Percentiles rank a stretch among this genome's conserved stretches.
Evolutionary conservation across 2,329 filamentous ascomycete species (phyloP).

Genomic region (Diaporthe ampelina): DNA sequence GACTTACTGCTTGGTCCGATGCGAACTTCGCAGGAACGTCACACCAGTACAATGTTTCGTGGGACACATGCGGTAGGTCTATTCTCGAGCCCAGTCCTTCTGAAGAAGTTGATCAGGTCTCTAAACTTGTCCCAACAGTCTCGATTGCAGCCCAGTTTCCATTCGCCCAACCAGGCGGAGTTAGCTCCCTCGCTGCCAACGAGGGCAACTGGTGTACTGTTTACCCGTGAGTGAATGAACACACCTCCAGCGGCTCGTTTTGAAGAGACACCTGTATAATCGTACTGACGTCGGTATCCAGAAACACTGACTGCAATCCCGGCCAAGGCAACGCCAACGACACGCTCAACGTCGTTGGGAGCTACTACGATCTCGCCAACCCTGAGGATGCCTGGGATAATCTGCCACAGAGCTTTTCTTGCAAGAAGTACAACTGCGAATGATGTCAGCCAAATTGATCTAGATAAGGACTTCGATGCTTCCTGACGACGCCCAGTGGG

Average conservation of each 20-base stretch:
- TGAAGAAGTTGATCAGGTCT: not conserved
- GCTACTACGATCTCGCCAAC: constrained; percentile 38
- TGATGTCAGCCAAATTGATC: not conserved
- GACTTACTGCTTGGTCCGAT: constrained; percentile 36
- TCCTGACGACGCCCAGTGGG: not conserved
- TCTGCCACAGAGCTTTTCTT: constrained; percentile 37
- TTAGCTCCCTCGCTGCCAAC: constrained; percentile 35
- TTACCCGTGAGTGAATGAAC: constrained; percentile 24
- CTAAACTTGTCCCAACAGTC: not conserved
- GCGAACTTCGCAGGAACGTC: constrained; percentile 36
- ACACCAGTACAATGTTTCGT: constrained; percentile 37
- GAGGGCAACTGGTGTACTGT: constrained; percentile 36
- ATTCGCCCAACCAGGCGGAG: constrained; percentile 20
- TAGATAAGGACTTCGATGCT: fast-evolving
- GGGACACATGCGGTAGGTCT: constrained; percentile 36
- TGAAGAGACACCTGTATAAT: fast-evolving
- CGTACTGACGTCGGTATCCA: not conserved
- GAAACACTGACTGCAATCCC: constrained; percentile 34
- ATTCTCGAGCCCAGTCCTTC: fast-evolving
- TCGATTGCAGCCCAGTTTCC: constrained; percentile 39
- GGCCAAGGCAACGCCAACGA: constrained; percentile 32
- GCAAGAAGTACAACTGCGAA: constrained; percentile 35
- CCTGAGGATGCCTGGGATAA: constrained; percentile 39
- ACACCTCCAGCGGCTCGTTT: too few species aligned
- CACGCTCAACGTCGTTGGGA: constrained; percentile 35